Evolutionary conservation across 176 grass and related monocot species (phyloP).

Genomic region (Oryza officinalis): DNA sequence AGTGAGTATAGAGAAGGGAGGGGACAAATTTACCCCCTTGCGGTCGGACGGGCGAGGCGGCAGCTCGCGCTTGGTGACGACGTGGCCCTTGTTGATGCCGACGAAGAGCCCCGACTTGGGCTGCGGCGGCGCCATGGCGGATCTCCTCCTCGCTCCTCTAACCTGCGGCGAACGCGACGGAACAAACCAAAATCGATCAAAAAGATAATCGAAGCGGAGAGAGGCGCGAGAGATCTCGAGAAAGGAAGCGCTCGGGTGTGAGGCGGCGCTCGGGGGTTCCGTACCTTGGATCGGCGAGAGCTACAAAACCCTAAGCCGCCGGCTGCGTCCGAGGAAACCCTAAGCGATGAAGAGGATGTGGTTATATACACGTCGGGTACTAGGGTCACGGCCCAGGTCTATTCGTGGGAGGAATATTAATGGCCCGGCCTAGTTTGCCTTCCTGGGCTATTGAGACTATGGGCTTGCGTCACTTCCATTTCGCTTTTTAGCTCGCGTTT

Average conservation of each 20-base stretch:
- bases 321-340: conserved; percentile 13
- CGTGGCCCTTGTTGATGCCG: conserved; percentile 65
- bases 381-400: not conserved
- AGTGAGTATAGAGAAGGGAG: not conserved
- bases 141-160: not conserved
- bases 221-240: not conserved
- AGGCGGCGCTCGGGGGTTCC: not conserved
- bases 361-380: not conserved
- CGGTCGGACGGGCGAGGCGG: conserved; percentile 54
- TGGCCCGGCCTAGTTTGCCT: not conserved
- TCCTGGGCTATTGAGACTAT: not conserved
- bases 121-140: conserved; percentile 55
- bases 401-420: too few relatives aligned
- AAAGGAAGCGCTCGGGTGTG: not conserved
- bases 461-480: not conserved
- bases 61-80: conserved; percentile 70
- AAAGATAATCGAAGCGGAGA: not conserved
- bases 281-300: not conserved
- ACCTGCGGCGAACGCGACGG: not conserved
- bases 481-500: not conserved
- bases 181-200: not conserved
- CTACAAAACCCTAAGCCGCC: conserved; percentile 35
- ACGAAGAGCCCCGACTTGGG: conserved; percentile 66
- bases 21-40: conserved; percentile 50
- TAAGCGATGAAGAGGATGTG: not conserved